A percentile compares a stretch with the other conserved stretches of the same genome.
Conservation (phyloP, 2,329 filamentous ascomycete genomes). For the Fusarium subglutinans region DNA sequence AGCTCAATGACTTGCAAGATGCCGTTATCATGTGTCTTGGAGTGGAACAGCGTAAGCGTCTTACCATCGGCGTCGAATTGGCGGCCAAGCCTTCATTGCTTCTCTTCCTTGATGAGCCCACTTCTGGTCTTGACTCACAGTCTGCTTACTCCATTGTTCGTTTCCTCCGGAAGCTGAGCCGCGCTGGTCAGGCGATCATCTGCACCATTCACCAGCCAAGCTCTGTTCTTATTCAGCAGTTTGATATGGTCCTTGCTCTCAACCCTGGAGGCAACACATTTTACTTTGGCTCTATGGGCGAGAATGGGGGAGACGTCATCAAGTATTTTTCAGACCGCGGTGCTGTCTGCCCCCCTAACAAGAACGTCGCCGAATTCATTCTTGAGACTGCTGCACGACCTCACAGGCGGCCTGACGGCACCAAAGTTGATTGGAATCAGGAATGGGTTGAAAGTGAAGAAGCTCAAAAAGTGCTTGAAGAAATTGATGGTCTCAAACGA, state of each 20-base stretch:
- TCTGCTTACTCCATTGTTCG: constrained; percentile 67
- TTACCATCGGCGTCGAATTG: constrained; percentile 64
- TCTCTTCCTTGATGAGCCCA: constrained; percentile 69
- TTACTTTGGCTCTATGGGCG: constrained; percentile 64
- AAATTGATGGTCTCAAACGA: constrained; percentile 60
- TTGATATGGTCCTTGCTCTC: constrained; percentile 63
- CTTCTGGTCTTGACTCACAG: constrained; percentile 64
- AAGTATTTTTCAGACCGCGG: constrained; percentile 68
- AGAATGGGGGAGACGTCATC: constrained; percentile 55
- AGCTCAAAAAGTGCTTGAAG: constrained; percentile 64
- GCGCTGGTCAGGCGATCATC: constrained; percentile 65
- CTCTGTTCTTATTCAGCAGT: constrained; percentile 62
- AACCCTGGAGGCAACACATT: constrained; percentile 60
- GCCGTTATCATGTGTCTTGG: constrained; percentile 68
- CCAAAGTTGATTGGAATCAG: constrained; percentile 74
- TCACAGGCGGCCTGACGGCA: constrained; percentile 47
- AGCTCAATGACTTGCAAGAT: constrained; percentile 70
- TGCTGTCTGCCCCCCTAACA: constrained; percentile 67
- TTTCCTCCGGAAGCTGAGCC: constrained; percentile 66
- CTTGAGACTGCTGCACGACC: constrained; percentile 55
- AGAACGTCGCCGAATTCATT: constrained; percentile 61
- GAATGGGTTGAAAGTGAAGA: constrained; percentile 76
- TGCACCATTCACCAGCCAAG: constrained; percentile 69
- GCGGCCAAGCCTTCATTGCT: constrained; percentile 64
- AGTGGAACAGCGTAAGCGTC: constrained; percentile 63